phyloP scores from a whole-genome alignment of 305 asterid genomes.

The Solanum hybrid region DNA sequence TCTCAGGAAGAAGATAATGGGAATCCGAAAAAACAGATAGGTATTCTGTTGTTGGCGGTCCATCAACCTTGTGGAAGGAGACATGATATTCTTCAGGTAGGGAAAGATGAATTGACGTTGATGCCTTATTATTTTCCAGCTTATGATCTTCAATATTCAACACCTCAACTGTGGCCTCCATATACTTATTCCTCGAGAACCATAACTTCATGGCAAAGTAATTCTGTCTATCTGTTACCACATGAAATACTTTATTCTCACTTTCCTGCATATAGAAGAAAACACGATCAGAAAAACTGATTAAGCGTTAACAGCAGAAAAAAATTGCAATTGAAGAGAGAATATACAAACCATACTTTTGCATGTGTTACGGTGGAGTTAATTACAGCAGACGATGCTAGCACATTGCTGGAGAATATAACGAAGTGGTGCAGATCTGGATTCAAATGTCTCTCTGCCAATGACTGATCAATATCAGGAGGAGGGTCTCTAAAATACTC shows the following conservation, averaged over 20 bases:
- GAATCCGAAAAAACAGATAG: slow-evolving; percentile 75
- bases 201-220: slow-evolving; percentile 85
- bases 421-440: slow-evolving; percentile 74
- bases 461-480: slow-evolving; percentile 38
- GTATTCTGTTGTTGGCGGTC: slow-evolving; percentile 56
- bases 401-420: slow-evolving; percentile 79
- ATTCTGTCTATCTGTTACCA: slow-evolving; percentile 82
- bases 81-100: slow-evolving; percentile 88
- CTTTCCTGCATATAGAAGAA: slow-evolving; percentile 54
- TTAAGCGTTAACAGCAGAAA: slow-evolving; percentile 8
- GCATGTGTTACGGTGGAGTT: slow-evolving; percentile 80
- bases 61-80: slow-evolving; percentile 60
- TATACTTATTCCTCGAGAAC: slow-evolving; percentile 63
- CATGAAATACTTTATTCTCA: slow-evolving; percentile 73
- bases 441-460: slow-evolving; percentile 45
- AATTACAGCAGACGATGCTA: slow-evolving; percentile 78
- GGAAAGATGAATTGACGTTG: slow-evolving; percentile 42
- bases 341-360: slow-evolving; percentile 39
- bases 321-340: not conserved
- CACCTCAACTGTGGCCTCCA: slow-evolving; percentile 77
- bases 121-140: slow-evolving; percentile 41
- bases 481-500: slow-evolving; percentile 73
- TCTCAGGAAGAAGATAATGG: slow-evolving; percentile 78
- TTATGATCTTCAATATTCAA: slow-evolving; percentile 72
- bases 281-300: slow-evolving; percentile 15